Conservation (phyloP, 2,329 filamentous ascomycete genomes). For the Achaetomium macrosporum region DNA sequence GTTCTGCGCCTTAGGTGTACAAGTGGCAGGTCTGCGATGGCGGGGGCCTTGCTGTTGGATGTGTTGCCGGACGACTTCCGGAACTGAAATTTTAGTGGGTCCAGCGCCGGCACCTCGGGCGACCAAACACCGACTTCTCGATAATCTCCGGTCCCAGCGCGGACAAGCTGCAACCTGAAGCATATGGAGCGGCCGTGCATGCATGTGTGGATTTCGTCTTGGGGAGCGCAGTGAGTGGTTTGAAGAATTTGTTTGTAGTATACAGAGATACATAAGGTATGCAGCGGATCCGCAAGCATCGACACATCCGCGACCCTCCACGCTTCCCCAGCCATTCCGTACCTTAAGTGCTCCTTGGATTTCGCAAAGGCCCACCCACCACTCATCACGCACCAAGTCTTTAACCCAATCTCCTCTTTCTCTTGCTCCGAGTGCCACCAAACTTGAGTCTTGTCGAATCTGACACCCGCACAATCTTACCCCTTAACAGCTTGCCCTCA, state of each 20-base stretch:
- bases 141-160: too few relatives aligned
- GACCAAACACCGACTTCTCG: background rate
- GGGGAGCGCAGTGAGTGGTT: too few relatives aligned
- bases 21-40: background rate
- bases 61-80: background rate
- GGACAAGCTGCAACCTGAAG: too few relatives aligned
- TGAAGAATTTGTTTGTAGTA: slow-evolving; percentile 1
- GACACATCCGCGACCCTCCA: background rate
- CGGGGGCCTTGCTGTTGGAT: background rate
- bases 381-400: background rate
- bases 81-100: slow-evolving; percentile 23
- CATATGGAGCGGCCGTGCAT: too few relatives aligned
- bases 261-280: slow-evolving; percentile 9
- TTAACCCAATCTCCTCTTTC: slow-evolving; percentile 72
- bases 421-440: slow-evolving; percentile 82
- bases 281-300: background rate
- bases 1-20: background rate
- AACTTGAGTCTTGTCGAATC: slow-evolving; percentile 92
- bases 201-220: too few relatives aligned
- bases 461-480: slow-evolving; percentile 70
- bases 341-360: background rate
- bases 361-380: background rate
- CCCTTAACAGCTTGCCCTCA: slow-evolving; percentile 71
- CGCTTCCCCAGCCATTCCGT: background rate
- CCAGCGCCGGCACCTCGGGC: slow-evolving; percentile 7